Conservation (phyloP, 106 monocot genomes). For the Dioscorea alata region DNA sequence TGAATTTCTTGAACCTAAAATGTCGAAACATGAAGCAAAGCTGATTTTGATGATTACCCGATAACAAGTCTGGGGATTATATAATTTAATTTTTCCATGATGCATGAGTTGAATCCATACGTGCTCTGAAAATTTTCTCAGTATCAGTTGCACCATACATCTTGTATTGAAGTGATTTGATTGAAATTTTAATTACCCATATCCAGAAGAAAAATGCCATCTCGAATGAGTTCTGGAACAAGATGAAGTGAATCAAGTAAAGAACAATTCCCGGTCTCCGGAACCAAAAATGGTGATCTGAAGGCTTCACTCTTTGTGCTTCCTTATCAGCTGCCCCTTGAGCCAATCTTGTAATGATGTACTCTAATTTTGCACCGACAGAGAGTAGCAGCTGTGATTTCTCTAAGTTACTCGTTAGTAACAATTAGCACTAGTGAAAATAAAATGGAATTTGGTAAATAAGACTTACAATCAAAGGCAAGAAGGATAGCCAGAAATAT, state of each 20-base stretch:
- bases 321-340: conserved; percentile 26
- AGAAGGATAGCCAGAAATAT: conserved; percentile 83
- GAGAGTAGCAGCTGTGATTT: conserved; percentile 56
- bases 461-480: conserved; percentile 82
- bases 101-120: conserved; percentile 73
- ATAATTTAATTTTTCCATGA: conserved; percentile 59
- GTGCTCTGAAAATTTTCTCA: conserved; percentile 28
- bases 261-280: conserved; percentile 49
- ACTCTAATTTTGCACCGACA: conserved; percentile 85
- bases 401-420: no score
- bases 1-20: not conserved
- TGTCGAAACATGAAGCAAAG: not conserved
- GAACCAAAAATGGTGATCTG: conserved; percentile 84
- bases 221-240: conserved; percentile 94
- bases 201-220: conserved; percentile 92
- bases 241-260: conserved; percentile 75
- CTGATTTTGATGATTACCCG: conserved; percentile 31
- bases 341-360: conserved; percentile 74
- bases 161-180: not conserved
- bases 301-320: conserved; percentile 38
- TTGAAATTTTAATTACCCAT: conserved; percentile 38
- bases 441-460: not conserved
- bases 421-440: no score
- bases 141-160: not conserved
- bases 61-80: conserved; percentile 64